Evolutionary conservation across 1,139 yeast genomes (phyloP).

Genomic region (Kodamaea suecica): DNA sequence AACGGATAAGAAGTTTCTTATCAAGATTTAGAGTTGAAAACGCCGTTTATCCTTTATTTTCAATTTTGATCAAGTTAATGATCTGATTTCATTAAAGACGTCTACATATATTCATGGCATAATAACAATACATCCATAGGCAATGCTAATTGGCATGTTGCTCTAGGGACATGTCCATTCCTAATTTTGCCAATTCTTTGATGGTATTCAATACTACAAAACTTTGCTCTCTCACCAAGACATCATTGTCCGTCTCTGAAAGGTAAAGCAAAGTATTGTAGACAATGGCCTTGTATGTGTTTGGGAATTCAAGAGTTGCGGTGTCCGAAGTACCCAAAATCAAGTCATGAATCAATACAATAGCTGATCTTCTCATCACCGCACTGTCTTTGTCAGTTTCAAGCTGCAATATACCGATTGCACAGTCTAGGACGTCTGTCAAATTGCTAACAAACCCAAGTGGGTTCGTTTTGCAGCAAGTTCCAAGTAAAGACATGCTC

Average conservation of each 20-base stretch:
- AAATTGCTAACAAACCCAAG: conserved; percentile 48
- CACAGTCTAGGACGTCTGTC: conserved; percentile 65
- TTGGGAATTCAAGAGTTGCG: conserved; percentile 49
- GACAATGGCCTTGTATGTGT: conserved; percentile 41
- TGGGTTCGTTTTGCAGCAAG: conserved; percentile 59
- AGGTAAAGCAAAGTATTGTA: conserved; percentile 43
- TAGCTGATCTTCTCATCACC: conserved; percentile 71
- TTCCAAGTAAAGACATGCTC: conserved; percentile 76
- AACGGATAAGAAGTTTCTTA: too few relatives aligned
- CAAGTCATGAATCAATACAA: conserved; percentile 66
- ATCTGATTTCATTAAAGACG: too few relatives aligned
- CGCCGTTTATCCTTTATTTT: too few relatives aligned
- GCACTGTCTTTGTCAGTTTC: conserved; percentile 47
- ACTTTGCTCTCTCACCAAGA: conserved; percentile 60
- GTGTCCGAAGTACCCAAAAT: conserved; percentile 43
- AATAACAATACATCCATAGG: neutral
- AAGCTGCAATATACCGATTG: conserved; percentile 66
- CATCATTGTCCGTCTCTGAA: conserved; percentile 49
- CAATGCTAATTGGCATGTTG: neutral
- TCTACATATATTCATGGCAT: neutral
- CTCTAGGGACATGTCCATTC: conserved; percentile 10
- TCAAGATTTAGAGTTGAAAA: too few relatives aligned
- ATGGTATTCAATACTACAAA: conserved; percentile 41
- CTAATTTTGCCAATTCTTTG: conserved; percentile 29
- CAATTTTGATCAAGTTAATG: too few relatives aligned